These are phyloP conservation scores for Viola odorata DNA, from an alignment of 345 rosid genomes.

Conservation along the genomic window DNA sequence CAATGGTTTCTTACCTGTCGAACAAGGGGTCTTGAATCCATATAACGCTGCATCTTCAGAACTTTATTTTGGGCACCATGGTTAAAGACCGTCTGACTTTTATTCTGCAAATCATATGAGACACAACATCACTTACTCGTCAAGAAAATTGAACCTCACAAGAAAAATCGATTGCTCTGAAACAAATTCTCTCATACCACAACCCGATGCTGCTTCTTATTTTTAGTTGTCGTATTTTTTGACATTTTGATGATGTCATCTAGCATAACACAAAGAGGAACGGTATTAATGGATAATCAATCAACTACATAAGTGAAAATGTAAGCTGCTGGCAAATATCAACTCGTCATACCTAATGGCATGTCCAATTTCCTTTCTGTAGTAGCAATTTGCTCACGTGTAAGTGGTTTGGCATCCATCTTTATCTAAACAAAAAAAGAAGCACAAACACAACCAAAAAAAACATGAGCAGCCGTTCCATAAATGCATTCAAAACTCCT, in stretches of 20 bases:
- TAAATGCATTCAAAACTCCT: too few species aligned
- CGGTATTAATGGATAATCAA: not conserved
- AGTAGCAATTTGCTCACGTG: constrained; percentile 68
- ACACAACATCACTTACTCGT: constrained; percentile 9
- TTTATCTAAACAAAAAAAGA: too few species aligned
- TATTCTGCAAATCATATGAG: constrained; percentile 39
- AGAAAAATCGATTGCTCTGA: not conserved
- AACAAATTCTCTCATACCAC: constrained; percentile 33
- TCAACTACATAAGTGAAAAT: not conserved
- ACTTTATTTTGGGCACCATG: constrained; percentile 41
- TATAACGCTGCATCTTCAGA: constrained; percentile 44
- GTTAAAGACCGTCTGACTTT: constrained; percentile 36
- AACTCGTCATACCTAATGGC: constrained; percentile 55
- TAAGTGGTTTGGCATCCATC: constrained; percentile 44
- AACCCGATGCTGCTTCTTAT: constrained; percentile 47
- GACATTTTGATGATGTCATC: constrained; percentile 89
- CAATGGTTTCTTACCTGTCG: constrained; percentile 55
- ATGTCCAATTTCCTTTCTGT: constrained; percentile 88
- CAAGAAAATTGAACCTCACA: not conserved
- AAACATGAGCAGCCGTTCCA: too few species aligned
- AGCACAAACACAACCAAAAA: too few species aligned
- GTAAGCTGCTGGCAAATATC: not conserved
- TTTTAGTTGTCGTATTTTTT: constrained; percentile 39
- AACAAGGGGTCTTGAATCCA: constrained; percentile 60
- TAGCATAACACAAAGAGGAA: constrained; percentile 13